phyloP scores from a whole-genome alignment of 139 green algal genomes.

The Trebouxia sp. region DNA sequence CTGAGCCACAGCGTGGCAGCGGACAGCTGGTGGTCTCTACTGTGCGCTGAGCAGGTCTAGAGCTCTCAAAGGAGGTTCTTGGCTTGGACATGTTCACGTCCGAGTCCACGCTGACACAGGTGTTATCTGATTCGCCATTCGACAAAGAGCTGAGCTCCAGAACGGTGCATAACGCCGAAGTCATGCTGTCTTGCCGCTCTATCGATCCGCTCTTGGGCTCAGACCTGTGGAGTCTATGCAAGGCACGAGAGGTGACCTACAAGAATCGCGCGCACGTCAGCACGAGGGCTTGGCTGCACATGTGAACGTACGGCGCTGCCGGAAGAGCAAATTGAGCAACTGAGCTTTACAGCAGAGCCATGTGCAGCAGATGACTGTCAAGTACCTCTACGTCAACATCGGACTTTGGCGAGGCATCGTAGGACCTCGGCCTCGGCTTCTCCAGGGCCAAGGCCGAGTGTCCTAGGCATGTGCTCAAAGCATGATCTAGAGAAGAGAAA shows the following conservation, averaged over 20 bases:
- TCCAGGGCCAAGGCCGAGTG: conserved; percentile 7
- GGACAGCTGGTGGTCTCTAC: neutral
- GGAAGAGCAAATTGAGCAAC: too few relatives aligned
- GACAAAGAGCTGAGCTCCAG: neutral
- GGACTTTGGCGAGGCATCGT: conserved; percentile 6
- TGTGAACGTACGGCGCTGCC: too few relatives aligned
- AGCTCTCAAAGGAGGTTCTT: conserved; percentile 1
- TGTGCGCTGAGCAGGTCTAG: neutral
- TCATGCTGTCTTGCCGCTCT: neutral
- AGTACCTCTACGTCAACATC: conserved; percentile 24
- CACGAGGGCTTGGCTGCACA: too few relatives aligned
- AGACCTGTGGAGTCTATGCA: neutral
- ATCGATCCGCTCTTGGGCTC: neutral
- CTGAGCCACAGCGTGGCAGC: neutral
- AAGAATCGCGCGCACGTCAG: neutral
- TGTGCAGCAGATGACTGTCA: neutral
- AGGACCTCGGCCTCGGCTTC: neutral
- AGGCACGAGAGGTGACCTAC: conserved; percentile 9
- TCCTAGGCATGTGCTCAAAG: conserved; percentile 1
- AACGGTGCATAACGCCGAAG: neutral
- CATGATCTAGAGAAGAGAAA: conserved; percentile 16
- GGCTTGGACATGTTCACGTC: neutral
- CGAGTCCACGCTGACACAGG: neutral
- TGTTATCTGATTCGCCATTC: conserved; percentile 2
- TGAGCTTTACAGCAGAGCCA: too few relatives aligned